Base-by-base conservation (phyloP, 1,284 basidiomycete genomes). In the Inonotus hispidus region DNA sequence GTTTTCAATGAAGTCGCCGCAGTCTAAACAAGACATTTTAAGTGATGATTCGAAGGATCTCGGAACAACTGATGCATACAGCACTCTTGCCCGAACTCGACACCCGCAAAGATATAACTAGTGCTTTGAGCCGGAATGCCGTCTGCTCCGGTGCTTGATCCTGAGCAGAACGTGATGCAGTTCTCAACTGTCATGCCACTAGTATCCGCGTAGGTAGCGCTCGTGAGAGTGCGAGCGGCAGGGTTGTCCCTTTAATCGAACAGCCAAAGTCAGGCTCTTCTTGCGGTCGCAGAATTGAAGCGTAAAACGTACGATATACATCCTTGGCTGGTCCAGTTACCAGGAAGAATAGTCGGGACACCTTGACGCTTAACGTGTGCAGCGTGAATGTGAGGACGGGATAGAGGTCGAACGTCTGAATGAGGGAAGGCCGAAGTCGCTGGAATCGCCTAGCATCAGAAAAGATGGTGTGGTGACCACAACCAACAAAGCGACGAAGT, bases 41-140 rank as follows among this genome's bases (percentile, higher is more conserved):
- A 16, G 29, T 38, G 21, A 5, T 10, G 5, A 46, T 13, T 5
- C n/a, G 46, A 35, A 50, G 13, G 25, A 11, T 19, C 14, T 3
- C 43, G 10, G 5, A 46, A 21, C 14, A 1, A 1, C 21, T 49
- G 45, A n/a, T 29, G 57, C 65, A 47, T 43, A 65, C 66, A 69
- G 63, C 67, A 68, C 62, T 67, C 67, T 49, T 67, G 64, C 1
- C 54, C 60, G 57, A 65, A 68, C 59, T 69, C 66, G 19, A 65
- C 61, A 13, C 68, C 68, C 6, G 68, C 63, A 52, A 63, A 69
- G 32, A 64, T 59, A 38, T 56, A 69, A 23, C 56, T 56, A 13
- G 59, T 50, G 25, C 41, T 47, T 38, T 63, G 62, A 25, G 58
- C 53, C 23, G 62, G 58, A 19, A 60, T 60, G 19, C 53, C 25